phyloP scores from a whole-genome alignment of 345 rosid genomes.

The Eutrema heterophyllum region DNA sequence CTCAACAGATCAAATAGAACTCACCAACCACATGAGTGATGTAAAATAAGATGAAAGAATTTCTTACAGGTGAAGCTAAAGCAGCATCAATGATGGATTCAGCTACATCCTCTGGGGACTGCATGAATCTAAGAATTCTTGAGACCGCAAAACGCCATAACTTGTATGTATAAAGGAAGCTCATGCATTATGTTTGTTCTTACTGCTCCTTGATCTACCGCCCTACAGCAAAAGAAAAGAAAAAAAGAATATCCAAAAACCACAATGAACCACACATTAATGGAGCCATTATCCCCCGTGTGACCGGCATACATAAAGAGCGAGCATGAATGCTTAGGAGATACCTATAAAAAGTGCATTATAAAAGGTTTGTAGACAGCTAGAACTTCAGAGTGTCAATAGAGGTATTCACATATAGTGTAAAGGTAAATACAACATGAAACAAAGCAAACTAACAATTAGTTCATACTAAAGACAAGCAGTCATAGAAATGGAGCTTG shows the following conservation, averaged over 20 bases:
- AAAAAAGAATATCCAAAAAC: not conserved
- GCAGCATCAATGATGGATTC: constrained; percentile 72
- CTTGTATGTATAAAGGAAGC: constrained; percentile 55
- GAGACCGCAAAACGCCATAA: constrained; percentile 38
- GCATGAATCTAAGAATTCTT: constrained; percentile 55
- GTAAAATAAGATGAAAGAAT: not conserved
- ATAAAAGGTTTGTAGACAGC: not conserved
- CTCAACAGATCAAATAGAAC: constrained; percentile 3
- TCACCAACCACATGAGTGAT: not conserved
- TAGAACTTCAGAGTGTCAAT: constrained; percentile 1
- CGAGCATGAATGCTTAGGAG: constrained; percentile 95
- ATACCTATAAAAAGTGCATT: constrained; percentile 51
- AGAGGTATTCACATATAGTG: not conserved
- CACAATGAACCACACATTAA: no score
- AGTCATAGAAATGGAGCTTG: not conserved
- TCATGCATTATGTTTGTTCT: constrained; percentile 88
- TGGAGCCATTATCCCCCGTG: no score
- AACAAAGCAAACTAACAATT: not conserved
- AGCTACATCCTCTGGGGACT: constrained; percentile 55
- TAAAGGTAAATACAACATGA: not conserved
- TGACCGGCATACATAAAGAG: constrained; percentile 96
- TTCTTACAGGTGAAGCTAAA: constrained; percentile 76
- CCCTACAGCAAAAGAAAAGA: constrained; percentile 36
- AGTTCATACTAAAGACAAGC: not conserved
- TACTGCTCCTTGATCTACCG: constrained; percentile 86